Evolutionary conservation across 352 stramenopile species (phyloP), one percentile per base, ranked within the genome.

Genomic region (Phytophthora macrochlamydospora): DNA sequence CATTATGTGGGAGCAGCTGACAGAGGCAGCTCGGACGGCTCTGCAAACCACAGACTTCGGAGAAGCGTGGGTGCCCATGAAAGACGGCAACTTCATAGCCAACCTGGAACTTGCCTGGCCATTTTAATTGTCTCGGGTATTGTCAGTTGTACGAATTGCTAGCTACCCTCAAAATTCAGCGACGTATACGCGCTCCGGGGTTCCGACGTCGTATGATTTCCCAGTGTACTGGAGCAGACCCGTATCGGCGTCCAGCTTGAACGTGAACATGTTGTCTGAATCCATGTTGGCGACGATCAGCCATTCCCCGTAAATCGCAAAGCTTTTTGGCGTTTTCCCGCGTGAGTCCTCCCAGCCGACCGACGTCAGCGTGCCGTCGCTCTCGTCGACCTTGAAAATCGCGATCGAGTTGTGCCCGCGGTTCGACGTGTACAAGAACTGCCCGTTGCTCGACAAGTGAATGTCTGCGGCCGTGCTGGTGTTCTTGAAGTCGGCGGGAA

Each of bases 351-450:
- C 67, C 60, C 67, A 70, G 31, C 65, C 75, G 4, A 82, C 28
- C 0, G 54, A 12, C 44, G 69, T 65, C 48, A 87, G 54, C 48
- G 67, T 62, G 9, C 69, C 73, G 33, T 69, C 43, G 31, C 50
- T 43, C 30, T 59, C 49, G 33, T 64, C 51, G 45, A 89, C 51
- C 18, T 52, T 50, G 63, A 84, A 89, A 13, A 82, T 79, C 13
- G 78, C 73, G 40, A 90, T 84, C 33, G 73, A 83, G 58, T 90
- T 66, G 70, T 90, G 76, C 28, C 69, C 74, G 50, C 78, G 81
- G 65, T 87, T 90, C n/a, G 81, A 88, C n/a, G 69, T 57, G 67
- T 85, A 90, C 11, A 90, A 32, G 37, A 84, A 90, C 14, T 75
- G 72, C 32, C 75, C 78, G 51, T 71, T 68, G 7, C 49, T 61